Evolutionary conservation across 1,284 basidiomycete genomes (phyloP).

Genomic region (Chalciporus sp.): DNA sequence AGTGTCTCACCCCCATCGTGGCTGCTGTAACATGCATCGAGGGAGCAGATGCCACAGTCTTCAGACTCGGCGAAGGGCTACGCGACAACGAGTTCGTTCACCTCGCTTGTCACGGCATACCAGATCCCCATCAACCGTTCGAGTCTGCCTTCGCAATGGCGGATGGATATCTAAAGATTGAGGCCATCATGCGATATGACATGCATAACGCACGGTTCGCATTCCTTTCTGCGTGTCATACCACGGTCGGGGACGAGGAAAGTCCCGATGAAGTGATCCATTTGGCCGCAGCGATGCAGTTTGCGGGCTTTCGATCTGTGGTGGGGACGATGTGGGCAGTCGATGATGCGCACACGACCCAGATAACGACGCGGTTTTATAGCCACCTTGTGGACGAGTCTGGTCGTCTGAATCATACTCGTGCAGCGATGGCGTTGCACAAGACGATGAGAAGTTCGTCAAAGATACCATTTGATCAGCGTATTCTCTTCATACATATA

Average conservation of each 20-base stretch:
- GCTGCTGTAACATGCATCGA: constrained; percentile 1
- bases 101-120: constrained; percentile 22
- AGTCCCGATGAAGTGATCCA: constrained; percentile 33
- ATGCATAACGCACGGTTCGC: constrained; percentile 32
- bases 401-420: not conserved
- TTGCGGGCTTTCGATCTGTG: constrained; percentile 1
- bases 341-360: not conserved
- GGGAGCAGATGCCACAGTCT: not conserved
- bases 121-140: constrained; percentile 18
- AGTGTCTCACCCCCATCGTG: not conserved
- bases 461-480: not conserved
- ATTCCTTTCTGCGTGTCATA: constrained; percentile 37
- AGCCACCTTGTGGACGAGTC: not conserved
- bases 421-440: not conserved
- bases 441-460: not conserved
- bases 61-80: constrained; percentile 7
- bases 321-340: constrained; percentile 1
- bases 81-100: constrained; percentile 17
- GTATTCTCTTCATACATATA: constrained; percentile 5
- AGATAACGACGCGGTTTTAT: not conserved
- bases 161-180: constrained; percentile 21
- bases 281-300: constrained; percentile 7
- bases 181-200: constrained; percentile 26
- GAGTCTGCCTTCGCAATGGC: constrained; percentile 24
- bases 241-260: constrained; percentile 14